phyloP scores from a whole-genome alignment of 1,284 basidiomycete species.

The Inonotus obliquus region DNA sequence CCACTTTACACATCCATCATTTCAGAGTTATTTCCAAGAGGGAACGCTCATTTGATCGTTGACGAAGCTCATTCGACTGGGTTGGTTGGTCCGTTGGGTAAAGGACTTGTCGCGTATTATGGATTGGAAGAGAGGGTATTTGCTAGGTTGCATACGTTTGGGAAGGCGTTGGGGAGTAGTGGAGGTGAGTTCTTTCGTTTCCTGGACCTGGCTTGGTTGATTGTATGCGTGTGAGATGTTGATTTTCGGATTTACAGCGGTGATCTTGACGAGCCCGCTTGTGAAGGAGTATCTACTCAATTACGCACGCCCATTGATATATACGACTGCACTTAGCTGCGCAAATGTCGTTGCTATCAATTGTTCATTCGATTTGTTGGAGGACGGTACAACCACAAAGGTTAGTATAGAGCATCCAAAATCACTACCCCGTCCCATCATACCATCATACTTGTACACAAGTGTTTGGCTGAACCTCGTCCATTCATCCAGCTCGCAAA shows the following conservation, averaged over 20 bases:
- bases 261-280: slow-evolving; percentile 68
- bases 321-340: slow-evolving; percentile 79
- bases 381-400: slow-evolving; percentile 58
- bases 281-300: slow-evolving; percentile 86
- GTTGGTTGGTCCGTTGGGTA: slow-evolving; percentile 74
- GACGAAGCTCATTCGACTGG: slow-evolving; percentile 91
- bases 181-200: slow-evolving; percentile 57
- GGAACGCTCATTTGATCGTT: slow-evolving; percentile 70
- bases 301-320: slow-evolving; percentile 89
- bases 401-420: slow-evolving; percentile 30
- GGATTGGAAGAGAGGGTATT: slow-evolving; percentile 53
- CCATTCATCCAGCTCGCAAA: slow-evolving; percentile 35
- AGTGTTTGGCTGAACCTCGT: background rate
- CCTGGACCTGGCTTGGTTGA: background rate
- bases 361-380: slow-evolving; percentile 76
- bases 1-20: slow-evolving; percentile 55
- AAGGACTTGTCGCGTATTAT: slow-evolving; percentile 61
- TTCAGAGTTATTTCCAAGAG: slow-evolving; percentile 52
- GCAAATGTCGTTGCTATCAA: slow-evolving; percentile 71
- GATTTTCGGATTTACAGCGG: slow-evolving; percentile 45
- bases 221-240: background rate
- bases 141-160: slow-evolving; percentile 53
- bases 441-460: slow-evolving; percentile 19
- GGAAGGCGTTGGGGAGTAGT: slow-evolving; percentile 66
- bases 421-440: background rate